A percentile compares a stretch with the other conserved stretches of the same genome.
phyloP scores from a whole-genome alignment of 306 rosid genomes.

The Sphenostylis stenocarpa region DNA sequence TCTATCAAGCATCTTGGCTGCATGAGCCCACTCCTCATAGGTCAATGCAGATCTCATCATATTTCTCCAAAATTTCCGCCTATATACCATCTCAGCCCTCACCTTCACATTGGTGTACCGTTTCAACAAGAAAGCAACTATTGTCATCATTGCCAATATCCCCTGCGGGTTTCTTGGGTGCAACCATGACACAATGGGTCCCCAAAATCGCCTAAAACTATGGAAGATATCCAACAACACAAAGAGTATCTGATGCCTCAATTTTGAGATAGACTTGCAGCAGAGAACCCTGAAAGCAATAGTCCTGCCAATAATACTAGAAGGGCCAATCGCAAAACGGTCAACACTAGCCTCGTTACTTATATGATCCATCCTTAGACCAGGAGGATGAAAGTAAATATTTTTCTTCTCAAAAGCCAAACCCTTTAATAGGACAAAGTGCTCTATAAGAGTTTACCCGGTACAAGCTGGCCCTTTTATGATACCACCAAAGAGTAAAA shows the following conservation, averaged over 20 bases:
- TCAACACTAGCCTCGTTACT: constrained; percentile 82
- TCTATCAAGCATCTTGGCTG: constrained; percentile 88
- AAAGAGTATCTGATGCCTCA: constrained; percentile 55
- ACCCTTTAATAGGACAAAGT: constrained; percentile 18
- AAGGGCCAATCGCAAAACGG: constrained; percentile 79
- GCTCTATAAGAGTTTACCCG: neutral
- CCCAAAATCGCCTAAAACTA: constrained; percentile 44
- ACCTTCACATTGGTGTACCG: constrained; percentile 68
- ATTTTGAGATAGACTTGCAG: constrained; percentile 73
- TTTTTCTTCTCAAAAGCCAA: constrained; percentile 11
- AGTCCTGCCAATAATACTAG: constrained; percentile 68
- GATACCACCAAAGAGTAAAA: constrained; percentile 15
- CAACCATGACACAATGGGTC: constrained; percentile 65
- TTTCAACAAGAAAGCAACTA: constrained; percentile 72
- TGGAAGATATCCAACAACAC: constrained; percentile 39
- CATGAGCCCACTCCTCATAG: constrained; percentile 95
- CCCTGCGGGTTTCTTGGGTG: constrained; percentile 87
- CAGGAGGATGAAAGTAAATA: constrained; percentile 5
- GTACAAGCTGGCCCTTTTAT: constrained; percentile 5
- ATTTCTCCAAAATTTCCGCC: constrained; percentile 85
- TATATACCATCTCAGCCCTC: constrained; percentile 73
- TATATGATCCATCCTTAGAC: constrained; percentile 64
- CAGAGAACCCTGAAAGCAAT: constrained; percentile 76
- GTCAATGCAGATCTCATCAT: constrained; percentile 86
- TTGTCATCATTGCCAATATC: constrained; percentile 77